Evolutionary conservation across 2,329 filamentous ascomycete species (phyloP).

Genomic region (Alternaria arbusti): DNA sequence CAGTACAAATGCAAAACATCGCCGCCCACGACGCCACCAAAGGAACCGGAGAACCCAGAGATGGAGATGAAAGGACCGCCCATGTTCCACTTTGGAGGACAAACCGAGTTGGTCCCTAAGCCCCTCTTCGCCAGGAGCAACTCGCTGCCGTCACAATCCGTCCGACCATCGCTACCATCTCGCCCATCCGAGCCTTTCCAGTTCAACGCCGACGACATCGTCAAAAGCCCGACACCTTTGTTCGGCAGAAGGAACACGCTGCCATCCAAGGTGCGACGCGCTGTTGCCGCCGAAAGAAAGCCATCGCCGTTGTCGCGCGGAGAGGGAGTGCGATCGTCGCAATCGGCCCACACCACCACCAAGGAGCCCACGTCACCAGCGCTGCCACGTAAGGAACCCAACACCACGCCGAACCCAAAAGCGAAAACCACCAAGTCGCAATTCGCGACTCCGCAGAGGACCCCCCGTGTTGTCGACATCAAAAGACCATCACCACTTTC

Average conservation of each 20-base stretch:
- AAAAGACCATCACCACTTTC: conserved; percentile 12
- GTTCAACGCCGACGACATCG: conserved; percentile 2
- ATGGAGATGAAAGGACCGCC: conserved; percentile 15
- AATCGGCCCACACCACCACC: conserved; percentile 9
- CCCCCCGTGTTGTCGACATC: background rate
- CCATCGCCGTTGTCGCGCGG: conserved; percentile 35
- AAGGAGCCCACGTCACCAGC: conserved; percentile 6
- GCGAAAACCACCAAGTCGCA: background rate
- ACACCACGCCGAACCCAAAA: background rate
- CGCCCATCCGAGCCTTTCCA: conserved; percentile 7
- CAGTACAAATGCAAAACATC: conserved; percentile 18
- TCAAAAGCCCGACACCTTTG: conserved; percentile 1
- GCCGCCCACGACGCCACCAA: conserved; percentile 12
- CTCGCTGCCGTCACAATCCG: conserved; percentile 19
- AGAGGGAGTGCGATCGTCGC: conserved; percentile 22
- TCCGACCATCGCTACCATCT: conserved; percentile 7
- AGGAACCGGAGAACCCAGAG: conserved; percentile 6
- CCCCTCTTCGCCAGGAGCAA: conserved; percentile 36
- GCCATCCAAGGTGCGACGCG: conserved; percentile 24
- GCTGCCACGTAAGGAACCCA: background rate
- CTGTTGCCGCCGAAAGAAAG: conserved; percentile 23
- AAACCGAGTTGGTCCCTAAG: conserved; percentile 25
- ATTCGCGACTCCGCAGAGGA: background rate
- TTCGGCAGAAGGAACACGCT: conserved; percentile 9
- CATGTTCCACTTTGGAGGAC: conserved; percentile 10